Base-by-base conservation (phyloP, 306 rosid species). In the Prunus fruticosa region DNA sequence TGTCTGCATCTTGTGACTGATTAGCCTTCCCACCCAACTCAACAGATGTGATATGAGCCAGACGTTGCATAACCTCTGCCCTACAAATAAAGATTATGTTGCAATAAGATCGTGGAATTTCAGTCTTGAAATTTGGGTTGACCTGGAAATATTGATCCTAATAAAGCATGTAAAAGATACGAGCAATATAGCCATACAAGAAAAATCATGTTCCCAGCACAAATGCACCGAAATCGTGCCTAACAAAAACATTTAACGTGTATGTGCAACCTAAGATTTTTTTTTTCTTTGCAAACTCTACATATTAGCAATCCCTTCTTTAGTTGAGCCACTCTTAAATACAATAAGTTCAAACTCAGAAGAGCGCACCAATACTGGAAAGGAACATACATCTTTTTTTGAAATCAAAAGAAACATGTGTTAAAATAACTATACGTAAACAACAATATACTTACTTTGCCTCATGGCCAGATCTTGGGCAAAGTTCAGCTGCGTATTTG, bases 1-100 rank as follows among this genome's bases (percentile, higher is more conserved):
- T 96, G 86, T 96, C 99, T 28, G 91, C 85, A 84, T 93, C 99
- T 83, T 91, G 98, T 7, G 97, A 89, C 60, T 82, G 93, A 85
- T 96, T 93, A 82, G 96, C 91, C 89, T 91, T 96, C 71, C 96
- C 99, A 66, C 97, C 99, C 88, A 96, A 86, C 85, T 96, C 99
- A 78, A 89, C 75, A 28, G 98, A 93, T 53, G 99, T 92, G 78
- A 96, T 84, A 84, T 96, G 91, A 78, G 91, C 81, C 85, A 96
- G 93, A 69, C 98, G 98, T 72, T 93, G 97, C 88, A 86, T 73
- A 81, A 96, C 94, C 84, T 96, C 98, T 70, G 79, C 71, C 93
- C 99, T 96, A 96, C 84, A 77, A 75, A 79, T 23, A 76, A 73
- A 81, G 75, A 78, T 60, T 66, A 30, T 72, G 80, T 83, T 57